A percentile compares a stretch with the other conserved stretches of the same genome.
Evolutionary conservation across 345 rosid species (phyloP).

Genomic region (Fremontodendron californicum): DNA sequence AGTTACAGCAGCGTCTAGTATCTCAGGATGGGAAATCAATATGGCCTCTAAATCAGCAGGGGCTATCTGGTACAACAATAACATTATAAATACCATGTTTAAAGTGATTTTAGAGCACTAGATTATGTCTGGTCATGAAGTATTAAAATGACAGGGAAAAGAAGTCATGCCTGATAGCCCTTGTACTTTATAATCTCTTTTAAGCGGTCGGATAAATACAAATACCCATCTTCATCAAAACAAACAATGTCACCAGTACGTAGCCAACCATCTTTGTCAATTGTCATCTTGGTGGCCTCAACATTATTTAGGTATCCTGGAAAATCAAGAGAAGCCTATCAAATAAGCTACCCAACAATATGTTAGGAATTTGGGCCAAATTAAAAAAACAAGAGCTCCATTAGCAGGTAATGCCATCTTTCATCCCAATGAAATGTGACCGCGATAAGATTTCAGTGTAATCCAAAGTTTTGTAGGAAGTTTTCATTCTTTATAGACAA

Average conservation of each 20-base stretch:
- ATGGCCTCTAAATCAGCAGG: slow-evolving; percentile 87
- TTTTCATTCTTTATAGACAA: not conserved
- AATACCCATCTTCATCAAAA: slow-evolving; percentile 67
- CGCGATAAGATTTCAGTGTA: not conserved
- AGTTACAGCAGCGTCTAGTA: slow-evolving; percentile 71
- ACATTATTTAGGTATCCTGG: slow-evolving; percentile 67
- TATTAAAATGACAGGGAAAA: not conserved
- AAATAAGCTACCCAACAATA: not conserved
- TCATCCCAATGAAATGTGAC: not conserved
- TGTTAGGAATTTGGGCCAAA: not conserved
- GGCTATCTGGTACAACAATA: slow-evolving; percentile 52
- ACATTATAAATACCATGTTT: not conserved
- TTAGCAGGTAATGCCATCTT: not conserved
- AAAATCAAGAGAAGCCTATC: not conserved
- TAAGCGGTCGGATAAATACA: slow-evolving; percentile 61
- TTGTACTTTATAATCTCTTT: slow-evolving; percentile 87
- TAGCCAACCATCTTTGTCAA: slow-evolving; percentile 73
- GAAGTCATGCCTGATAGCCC: slow-evolving; percentile 67
- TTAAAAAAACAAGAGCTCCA: not conserved
- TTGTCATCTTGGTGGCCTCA: slow-evolving; percentile 50
- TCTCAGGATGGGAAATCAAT: slow-evolving; percentile 64
- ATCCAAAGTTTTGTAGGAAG: not conserved
- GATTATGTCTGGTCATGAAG: not conserved
- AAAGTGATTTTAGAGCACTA: not conserved
- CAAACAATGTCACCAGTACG: slow-evolving; percentile 82